Conservation (phyloP, 179 eudicot species). For the Vitellaria paradoxa region DNA sequence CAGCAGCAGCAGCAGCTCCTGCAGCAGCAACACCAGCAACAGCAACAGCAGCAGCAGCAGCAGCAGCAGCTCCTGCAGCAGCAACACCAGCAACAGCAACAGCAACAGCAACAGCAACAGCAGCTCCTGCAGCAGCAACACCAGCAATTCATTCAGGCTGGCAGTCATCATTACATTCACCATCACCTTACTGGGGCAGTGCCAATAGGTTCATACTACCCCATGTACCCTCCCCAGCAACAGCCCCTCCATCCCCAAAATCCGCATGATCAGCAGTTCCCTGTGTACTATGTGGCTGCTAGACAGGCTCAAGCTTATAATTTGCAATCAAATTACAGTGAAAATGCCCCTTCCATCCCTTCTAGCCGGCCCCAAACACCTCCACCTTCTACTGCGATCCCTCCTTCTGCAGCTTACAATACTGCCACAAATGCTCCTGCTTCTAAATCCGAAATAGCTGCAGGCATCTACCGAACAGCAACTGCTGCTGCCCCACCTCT, state of each 20-base stretch:
- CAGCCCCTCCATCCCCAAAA: slow-evolving; percentile 26
- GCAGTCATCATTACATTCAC: slow-evolving; percentile 11
- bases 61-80: too few species aligned
- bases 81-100: too few species aligned
- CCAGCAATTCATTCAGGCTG: slow-evolving; percentile 14
- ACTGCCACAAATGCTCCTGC: slow-evolving; percentile 35
- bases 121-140: too few species aligned
- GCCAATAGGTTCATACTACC: slow-evolving; percentile 59
- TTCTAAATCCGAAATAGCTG: slow-evolving; percentile 42
- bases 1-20: slow-evolving; percentile 44
- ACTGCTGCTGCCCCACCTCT: slow-evolving; percentile 2
- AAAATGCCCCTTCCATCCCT: slow-evolving; percentile 30
- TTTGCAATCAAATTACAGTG: slow-evolving; percentile 51
- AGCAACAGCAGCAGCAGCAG: too few species aligned
- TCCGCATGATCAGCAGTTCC: slow-evolving; percentile 46
- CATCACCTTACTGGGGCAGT: slow-evolving; percentile 20
- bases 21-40: too few species aligned
- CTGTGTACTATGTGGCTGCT: slow-evolving; percentile 56
- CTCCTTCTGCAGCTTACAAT: slow-evolving; percentile 34
- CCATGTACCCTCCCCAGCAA: slow-evolving; percentile 69
- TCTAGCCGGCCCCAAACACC: slow-evolving; percentile 47
- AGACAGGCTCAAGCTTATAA: slow-evolving; percentile 69
- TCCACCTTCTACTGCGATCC: slow-evolving; percentile 30
- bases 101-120: too few species aligned
- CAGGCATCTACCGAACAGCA: slow-evolving; percentile 49